phyloP scores from a whole-genome alignment of 805 yeast genomes.

The Suhomyces canberraensis region DNA sequence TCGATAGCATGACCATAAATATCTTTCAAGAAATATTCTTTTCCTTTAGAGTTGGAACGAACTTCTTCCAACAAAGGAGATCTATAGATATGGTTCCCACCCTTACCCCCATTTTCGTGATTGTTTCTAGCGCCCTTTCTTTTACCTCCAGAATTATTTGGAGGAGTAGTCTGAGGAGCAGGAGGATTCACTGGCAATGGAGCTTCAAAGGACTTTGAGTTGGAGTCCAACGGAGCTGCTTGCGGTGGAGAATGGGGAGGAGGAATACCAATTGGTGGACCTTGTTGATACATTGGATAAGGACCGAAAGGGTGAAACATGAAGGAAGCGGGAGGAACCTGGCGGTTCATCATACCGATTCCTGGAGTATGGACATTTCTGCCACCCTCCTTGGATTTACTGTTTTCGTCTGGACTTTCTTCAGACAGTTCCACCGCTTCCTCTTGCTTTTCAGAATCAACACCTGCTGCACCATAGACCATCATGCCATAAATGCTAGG shows the following conservation, averaged over 20 bases:
- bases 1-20: slow-evolving; percentile 86
- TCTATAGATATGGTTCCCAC: slow-evolving; percentile 53
- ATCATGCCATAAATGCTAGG: slow-evolving; percentile 33
- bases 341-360: slow-evolving; percentile 38
- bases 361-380: slow-evolving; percentile 17
- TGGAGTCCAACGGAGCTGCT: slow-evolving; percentile 1
- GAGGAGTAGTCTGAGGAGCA: slow-evolving; percentile 16
- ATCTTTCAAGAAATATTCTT: slow-evolving; percentile 62
- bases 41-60: slow-evolving; percentile 59
- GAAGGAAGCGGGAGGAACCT: slow-evolving; percentile 31
- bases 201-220: neutral
- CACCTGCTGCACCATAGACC: slow-evolving; percentile 17
- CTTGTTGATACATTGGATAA: slow-evolving; percentile 36
- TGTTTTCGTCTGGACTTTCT: slow-evolving; percentile 9
- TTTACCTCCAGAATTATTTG: slow-evolving; percentile 1
- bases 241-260: slow-evolving; percentile 5
- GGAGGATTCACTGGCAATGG: slow-evolving; percentile 10
- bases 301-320: slow-evolving; percentile 52
- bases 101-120: slow-evolving; percentile 17
- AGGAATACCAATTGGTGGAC: slow-evolving; percentile 10
- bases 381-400: slow-evolving; percentile 5
- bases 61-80: slow-evolving; percentile 85
- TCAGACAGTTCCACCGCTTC: slow-evolving; percentile 3
- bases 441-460: slow-evolving; percentile 6
- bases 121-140: slow-evolving; percentile 17